Evolutionary conservation across 768 basidiomycete genomes (phyloP).

Genomic region (Dictyophora rubrovolvata): DNA sequence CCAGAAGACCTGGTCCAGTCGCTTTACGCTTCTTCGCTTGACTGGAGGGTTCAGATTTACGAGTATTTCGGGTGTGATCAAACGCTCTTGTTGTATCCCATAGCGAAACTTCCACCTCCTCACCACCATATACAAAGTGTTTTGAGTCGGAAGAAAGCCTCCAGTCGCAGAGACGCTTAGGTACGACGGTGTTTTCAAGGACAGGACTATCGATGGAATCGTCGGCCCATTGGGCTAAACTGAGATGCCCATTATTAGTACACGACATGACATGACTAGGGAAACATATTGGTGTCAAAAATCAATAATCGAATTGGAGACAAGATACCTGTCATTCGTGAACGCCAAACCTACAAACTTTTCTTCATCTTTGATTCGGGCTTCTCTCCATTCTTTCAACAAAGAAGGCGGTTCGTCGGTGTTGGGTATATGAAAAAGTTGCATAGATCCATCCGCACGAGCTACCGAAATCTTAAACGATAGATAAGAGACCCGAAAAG

Average conservation of each 20-base stretch:
- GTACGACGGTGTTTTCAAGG: constrained; percentile 36
- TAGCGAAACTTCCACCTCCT: constrained; percentile 76
- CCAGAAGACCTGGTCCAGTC: constrained; percentile 40
- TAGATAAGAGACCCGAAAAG: constrained; percentile 21
- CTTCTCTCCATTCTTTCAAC: constrained; percentile 52
- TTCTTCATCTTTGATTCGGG: constrained; percentile 39
- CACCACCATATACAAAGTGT: constrained; percentile 72
- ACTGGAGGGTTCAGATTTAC: constrained; percentile 21
- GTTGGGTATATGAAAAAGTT: constrained; percentile 32
- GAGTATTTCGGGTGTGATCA: constrained; percentile 13
- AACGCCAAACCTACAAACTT: constrained; percentile 51
- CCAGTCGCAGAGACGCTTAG: constrained; percentile 64
- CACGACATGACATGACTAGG: constrained; percentile 51
- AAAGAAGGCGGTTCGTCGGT: constrained; percentile 30
- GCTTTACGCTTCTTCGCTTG: constrained; percentile 42
- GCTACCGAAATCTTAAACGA: constrained; percentile 59
- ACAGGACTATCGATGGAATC: constrained; percentile 14
- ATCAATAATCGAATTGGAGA: constrained; percentile 5
- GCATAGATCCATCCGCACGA: constrained; percentile 47
- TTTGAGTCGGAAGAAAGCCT: constrained; percentile 38
- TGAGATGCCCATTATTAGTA: constrained; percentile 66
- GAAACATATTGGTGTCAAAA: background rate
- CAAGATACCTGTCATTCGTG: constrained; percentile 36
- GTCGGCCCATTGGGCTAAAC: constrained; percentile 28
- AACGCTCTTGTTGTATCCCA: constrained; percentile 65